These are phyloP conservation scores for Dimocarpus longan DNA, from an alignment of 345 rosid species.

Conservation along the genomic window DNA sequence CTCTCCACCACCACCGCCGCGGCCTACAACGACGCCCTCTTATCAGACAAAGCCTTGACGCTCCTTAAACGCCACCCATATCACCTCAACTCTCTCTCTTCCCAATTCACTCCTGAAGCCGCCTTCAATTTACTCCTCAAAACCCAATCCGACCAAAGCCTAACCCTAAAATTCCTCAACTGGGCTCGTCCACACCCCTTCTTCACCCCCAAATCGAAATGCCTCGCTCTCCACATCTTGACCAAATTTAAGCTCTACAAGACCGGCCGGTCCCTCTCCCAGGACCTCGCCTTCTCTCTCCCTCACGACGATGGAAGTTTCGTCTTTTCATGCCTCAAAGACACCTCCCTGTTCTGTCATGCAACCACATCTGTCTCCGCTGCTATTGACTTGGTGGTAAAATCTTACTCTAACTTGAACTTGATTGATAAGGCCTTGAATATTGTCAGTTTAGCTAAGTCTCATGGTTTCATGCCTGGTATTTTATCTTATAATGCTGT, in stretches of 20 bases:
- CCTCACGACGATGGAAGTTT: slow-evolving; percentile 47
- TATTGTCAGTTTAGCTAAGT: slow-evolving; percentile 57
- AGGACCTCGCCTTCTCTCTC: slow-evolving; percentile 53
- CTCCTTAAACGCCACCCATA: slow-evolving; percentile 65
- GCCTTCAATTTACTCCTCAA: slow-evolving; percentile 65
- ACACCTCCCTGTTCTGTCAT: slow-evolving; percentile 55
- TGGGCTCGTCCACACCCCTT: slow-evolving; percentile 72
- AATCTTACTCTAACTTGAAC: slow-evolving; percentile 64
- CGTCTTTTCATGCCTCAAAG: slow-evolving; percentile 63
- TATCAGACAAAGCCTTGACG: slow-evolving; percentile 63
- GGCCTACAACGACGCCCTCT: slow-evolving; percentile 29
- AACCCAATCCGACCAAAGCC: slow-evolving; percentile 55
- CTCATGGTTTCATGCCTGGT: slow-evolving; percentile 90
- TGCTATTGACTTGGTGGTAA: slow-evolving; percentile 84
- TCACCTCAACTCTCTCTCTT: slow-evolving; percentile 53
- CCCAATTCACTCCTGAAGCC: slow-evolving; percentile 71
- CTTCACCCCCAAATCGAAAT: slow-evolving; percentile 71
- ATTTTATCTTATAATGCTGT: slow-evolving; percentile 82
- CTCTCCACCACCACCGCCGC: slow-evolving; percentile 27
- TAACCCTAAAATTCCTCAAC: slow-evolving; percentile 56
- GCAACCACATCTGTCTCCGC: slow-evolving; percentile 87
- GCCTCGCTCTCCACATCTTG: slow-evolving; percentile 75
- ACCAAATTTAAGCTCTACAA: slow-evolving; percentile 84
- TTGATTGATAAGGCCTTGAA: slow-evolving; percentile 63
- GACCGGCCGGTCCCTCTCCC: slow-evolving; percentile 69